A percentile compares a stretch with the other conserved stretches of the same genome.
Evolutionary conservation across 768 basidiomycete species (phyloP).

Genomic region (Mycena rosella): DNA sequence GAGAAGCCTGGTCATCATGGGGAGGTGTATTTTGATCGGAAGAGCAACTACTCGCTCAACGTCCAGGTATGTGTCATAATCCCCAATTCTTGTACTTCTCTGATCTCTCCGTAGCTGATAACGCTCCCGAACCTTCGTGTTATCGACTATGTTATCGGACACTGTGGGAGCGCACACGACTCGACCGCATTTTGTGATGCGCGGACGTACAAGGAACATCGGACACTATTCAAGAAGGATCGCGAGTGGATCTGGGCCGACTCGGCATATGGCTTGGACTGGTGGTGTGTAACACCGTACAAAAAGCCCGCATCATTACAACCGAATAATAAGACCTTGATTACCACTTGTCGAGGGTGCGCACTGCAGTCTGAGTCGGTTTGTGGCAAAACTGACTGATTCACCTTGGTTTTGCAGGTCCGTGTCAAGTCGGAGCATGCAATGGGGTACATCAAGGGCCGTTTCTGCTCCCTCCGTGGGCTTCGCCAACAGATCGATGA

Average conservation of each 20-base stretch:
- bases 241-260: constrained; percentile 6
- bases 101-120: constrained; percentile 35
- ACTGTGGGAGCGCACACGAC: constrained; percentile 45
- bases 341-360: constrained; percentile 37
- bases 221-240: neutral
- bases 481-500: constrained; percentile 44
- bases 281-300: constrained; percentile 47
- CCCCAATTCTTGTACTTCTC: neutral
- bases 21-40: constrained; percentile 28
- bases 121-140: constrained; percentile 26
- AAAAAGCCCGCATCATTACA: constrained; percentile 44
- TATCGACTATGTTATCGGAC: constrained; percentile 35
- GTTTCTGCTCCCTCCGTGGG: constrained; percentile 41
- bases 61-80: constrained; percentile 41
- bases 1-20: constrained; percentile 42
- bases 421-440: constrained; percentile 47
- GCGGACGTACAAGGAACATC: constrained; percentile 33
- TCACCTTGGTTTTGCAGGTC: constrained; percentile 31
- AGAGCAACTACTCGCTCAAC: constrained; percentile 46
- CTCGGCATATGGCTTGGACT: constrained; percentile 30
- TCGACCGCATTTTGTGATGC: constrained; percentile 40
- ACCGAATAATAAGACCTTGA: constrained; percentile 6
- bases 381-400: constrained; percentile 32
- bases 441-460: constrained; percentile 40
- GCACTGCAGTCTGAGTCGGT: neutral